Percentiles rank a stretch among this genome's conserved stretches.
These are phyloP conservation scores for Citropsis articulata DNA, from an alignment of 345 rosid species.

Conservation along the genomic window DNA sequence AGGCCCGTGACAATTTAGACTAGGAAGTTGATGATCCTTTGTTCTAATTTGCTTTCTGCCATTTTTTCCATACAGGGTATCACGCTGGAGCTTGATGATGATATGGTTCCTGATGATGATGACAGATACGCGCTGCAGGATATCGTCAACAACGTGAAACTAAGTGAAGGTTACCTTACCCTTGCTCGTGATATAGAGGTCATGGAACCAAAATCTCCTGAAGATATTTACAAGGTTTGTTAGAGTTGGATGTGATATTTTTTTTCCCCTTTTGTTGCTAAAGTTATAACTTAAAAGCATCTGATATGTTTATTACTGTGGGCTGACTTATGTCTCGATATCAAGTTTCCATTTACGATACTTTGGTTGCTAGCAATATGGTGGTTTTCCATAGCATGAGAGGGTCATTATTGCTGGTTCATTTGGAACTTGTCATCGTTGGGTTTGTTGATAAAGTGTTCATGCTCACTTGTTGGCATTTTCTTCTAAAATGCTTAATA, in stretches of 20 bases:
- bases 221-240: conserved; percentile 89
- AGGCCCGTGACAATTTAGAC: not conserved
- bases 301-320: not conserved
- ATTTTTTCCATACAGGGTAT: conserved; percentile 52
- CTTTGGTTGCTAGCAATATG: not conserved
- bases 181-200: conserved; percentile 99
- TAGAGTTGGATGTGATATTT: not conserved
- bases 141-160: conserved; percentile 67
- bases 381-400: not conserved
- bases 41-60: conserved; percentile 8
- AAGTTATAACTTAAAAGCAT: not conserved
- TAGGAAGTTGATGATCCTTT: not conserved
- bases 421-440: not conserved
- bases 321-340: no score
- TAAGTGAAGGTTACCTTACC: conserved; percentile 90
- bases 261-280: not conserved
- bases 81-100: conserved; percentile 65
- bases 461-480: not conserved
- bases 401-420: not conserved
- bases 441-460: not conserved
- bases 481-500: not conserved
- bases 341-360: not conserved
- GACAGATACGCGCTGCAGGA: conserved; percentile 75
- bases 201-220: conserved; percentile 97
- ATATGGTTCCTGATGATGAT: conserved; percentile 54